These are phyloP conservation scores for Debaryomyces coudertii DNA, from an alignment of 1,139 yeast genomes.

Conservation along the genomic window DNA sequence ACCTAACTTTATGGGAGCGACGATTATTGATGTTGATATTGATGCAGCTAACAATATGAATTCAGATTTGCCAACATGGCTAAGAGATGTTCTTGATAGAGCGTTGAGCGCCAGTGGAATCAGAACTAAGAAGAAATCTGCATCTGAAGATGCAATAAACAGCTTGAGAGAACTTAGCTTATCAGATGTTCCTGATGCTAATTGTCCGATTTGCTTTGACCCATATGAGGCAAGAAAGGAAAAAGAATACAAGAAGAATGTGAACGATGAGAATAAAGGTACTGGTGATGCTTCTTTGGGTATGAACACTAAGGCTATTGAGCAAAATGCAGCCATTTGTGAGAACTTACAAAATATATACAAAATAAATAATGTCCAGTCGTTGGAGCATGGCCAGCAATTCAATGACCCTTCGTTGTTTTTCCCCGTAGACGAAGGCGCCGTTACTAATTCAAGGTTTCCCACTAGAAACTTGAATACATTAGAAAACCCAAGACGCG, in stretches of 20 bases:
- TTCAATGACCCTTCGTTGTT: conserved; percentile 45
- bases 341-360: conserved; percentile 8
- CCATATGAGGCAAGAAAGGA: conserved; percentile 24
- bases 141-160: conserved; percentile 46
- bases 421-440: conserved; percentile 41
- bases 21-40: conserved; percentile 49
- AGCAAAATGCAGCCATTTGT: conserved; percentile 4
- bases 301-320: conserved; percentile 8
- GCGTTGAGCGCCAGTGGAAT: conserved; percentile 37
- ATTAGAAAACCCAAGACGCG: conserved; percentile 25
- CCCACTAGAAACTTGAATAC: conserved; percentile 37
- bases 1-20: conserved; percentile 21
- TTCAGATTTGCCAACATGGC: conserved; percentile 47
- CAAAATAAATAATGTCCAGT: conserved; percentile 8
- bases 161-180: conserved; percentile 33
- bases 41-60: conserved; percentile 50
- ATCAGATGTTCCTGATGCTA: conserved; percentile 23
- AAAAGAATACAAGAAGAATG: conserved; percentile 3
- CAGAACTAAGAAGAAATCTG: conserved; percentile 30
- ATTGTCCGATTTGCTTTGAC: conserved; percentile 53
- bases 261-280: background rate
- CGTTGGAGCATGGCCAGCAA: conserved; percentile 10
- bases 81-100: conserved; percentile 42
- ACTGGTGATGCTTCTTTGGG: background rate
- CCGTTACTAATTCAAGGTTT: conserved; percentile 33